Base-by-base conservation (phyloP, 2,329 filamentous ascomycete genomes). In the Xylaria sp. region DNA sequence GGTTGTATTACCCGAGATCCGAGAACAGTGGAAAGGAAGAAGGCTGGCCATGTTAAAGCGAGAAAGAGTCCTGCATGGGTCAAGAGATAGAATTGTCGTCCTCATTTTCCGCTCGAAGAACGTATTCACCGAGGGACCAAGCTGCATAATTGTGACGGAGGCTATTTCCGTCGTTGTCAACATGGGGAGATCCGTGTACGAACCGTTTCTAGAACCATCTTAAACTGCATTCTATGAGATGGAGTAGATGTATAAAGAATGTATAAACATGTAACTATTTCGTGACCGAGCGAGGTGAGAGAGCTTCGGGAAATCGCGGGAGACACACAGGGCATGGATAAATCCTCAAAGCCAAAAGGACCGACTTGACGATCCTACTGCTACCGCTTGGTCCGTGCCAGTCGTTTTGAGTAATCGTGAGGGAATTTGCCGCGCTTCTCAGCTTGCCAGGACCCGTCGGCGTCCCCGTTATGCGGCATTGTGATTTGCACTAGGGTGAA, bases 1-100 rank as follows among this genome's bases (percentile, higher is more conserved):
- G 97, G 97, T 71, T 94, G 92, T 81, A 88, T 99, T 72, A 97
- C 94, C 61, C 92, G 95, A 78, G 95, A 99, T 84, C 88, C 91
- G 66, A 93, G 95, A 83, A 90, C 86, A 78, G 97, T 99, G 74
- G 96, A 99, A 84, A 95, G 96, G 81, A 99, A 99, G 90, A 98
- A 99, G 88, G 89, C 93, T 65, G 97, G 96, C 75, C 93, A 93
- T 78, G 82, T 97, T 83, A 99, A 99, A 88, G 95, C 96, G 67
- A 92, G 96, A 83, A 99, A 99, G 90, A 97, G 92, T 89, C 95
- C 95, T 69, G 88, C 96, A 76, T 99, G 97, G 96, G 94, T 98
- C 86, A 98, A 98, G 89, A 83, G 87, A 83, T 89, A 85, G 71
- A 66, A 47, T 19, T 21, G 14, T 36, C 47, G 34, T 27, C n/a